Conservation (phyloP, 768 basidiomycete genomes). For the Tephrocybe sp. region DNA sequence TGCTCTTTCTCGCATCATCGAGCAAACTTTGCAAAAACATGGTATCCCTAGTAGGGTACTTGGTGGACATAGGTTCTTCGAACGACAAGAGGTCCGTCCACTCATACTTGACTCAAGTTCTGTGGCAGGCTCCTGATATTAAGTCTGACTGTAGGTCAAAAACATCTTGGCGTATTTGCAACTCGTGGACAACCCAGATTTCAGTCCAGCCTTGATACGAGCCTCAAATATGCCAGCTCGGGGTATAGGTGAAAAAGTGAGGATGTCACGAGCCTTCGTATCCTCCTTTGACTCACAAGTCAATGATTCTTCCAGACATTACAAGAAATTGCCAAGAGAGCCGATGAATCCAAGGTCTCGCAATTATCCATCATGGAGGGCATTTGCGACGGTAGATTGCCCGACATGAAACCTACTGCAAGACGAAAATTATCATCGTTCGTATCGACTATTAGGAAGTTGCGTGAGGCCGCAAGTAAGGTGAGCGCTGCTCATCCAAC, state of each 20-base stretch:
- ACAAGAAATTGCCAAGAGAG: constrained; percentile 52
- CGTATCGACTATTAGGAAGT: constrained; percentile 50
- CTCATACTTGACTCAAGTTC: constrained; percentile 27
- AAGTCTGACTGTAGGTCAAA: constrained; percentile 56
- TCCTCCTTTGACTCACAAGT: neutral
- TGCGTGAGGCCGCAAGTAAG: constrained; percentile 54
- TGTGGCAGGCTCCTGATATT: constrained; percentile 65
- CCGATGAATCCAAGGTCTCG: constrained; percentile 50
- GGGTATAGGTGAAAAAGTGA: constrained; percentile 77
- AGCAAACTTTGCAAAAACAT: constrained; percentile 72
- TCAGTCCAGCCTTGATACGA: constrained; percentile 68
- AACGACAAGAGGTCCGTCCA: constrained; percentile 65
- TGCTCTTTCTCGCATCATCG: constrained; percentile 74
- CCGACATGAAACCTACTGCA: constrained; percentile 66
- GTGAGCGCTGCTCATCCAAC: constrained; percentile 42
- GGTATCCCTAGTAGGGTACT: constrained; percentile 79
- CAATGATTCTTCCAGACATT: constrained; percentile 47
- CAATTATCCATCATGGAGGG: constrained; percentile 61
- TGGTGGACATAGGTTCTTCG: constrained; percentile 85
- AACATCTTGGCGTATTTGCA: constrained; percentile 83
- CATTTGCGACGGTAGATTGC: constrained; percentile 58
- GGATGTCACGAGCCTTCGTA: constrained; percentile 4
- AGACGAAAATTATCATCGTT: constrained; percentile 65
- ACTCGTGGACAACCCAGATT: constrained; percentile 72
- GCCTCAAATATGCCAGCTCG: constrained; percentile 72